Percentiles rank a stretch among this genome's conserved stretches.
Evolutionary conservation across 2,329 filamentous ascomycete species (phyloP).

Genomic region (Didymella exigua): DNA sequence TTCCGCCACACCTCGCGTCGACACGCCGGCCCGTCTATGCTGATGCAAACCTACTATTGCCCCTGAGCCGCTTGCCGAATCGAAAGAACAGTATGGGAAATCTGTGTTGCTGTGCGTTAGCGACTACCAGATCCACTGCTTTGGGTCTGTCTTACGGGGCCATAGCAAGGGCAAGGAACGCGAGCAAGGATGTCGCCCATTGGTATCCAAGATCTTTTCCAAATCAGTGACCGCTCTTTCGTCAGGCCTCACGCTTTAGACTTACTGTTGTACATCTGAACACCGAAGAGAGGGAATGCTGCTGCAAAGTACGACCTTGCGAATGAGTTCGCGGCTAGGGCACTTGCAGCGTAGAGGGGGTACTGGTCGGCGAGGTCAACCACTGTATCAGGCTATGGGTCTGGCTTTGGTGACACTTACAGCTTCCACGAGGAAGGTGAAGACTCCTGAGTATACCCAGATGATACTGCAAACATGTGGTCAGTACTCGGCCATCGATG

Average conservation of each 20-base stretch:
- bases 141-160: constrained; percentile 49
- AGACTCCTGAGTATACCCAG: constrained; percentile 81
- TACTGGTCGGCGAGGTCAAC: constrained; percentile 48
- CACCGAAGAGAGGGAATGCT: constrained; percentile 55
- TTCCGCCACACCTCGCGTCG: constrained; percentile 18
- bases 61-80: constrained; percentile 56
- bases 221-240: constrained; percentile 55
- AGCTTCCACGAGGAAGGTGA: constrained; percentile 80
- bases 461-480: constrained; percentile 62
- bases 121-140: constrained; percentile 32
- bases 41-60: constrained; percentile 55
- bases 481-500: constrained; percentile 40
- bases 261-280: constrained; percentile 60
- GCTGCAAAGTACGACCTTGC: constrained; percentile 56
- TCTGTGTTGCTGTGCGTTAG: constrained; percentile 45
- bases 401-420: constrained; percentile 46
- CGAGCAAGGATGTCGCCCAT: constrained; percentile 56
- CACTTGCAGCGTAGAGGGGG: constrained; percentile 57
- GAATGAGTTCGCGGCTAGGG: constrained; percentile 58
- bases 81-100: constrained; percentile 56
- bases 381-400: constrained; percentile 20
- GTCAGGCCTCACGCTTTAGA: constrained; percentile 30
- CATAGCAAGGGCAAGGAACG: constrained; percentile 57
- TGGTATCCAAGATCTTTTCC: constrained; percentile 54
- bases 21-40: constrained; percentile 29